phyloP scores from a whole-genome alignment of 2,329 filamentous ascomycete genomes.

The Cladosporium sp. region DNA sequence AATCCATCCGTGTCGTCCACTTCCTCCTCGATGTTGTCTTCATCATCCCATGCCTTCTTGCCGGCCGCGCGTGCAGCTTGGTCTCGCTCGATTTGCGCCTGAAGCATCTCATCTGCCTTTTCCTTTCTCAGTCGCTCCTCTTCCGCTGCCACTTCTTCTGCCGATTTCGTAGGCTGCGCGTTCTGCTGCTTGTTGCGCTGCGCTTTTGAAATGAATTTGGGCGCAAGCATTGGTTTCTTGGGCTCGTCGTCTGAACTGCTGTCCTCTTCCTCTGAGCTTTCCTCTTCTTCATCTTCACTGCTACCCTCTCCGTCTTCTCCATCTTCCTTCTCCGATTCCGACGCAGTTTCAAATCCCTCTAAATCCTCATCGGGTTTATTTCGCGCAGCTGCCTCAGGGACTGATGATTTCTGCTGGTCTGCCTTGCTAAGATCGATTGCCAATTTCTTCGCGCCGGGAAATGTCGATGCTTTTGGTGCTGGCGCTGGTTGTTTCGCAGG shows the following conservation, averaged over 20 bases:
- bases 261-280: slow-evolving; percentile 54
- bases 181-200: slow-evolving; percentile 46
- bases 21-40: slow-evolving; percentile 62
- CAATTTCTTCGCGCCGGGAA: slow-evolving; percentile 40
- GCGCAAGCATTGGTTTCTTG: slow-evolving; percentile 55
- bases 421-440: slow-evolving; percentile 41
- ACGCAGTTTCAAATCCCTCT: slow-evolving; percentile 59
- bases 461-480: slow-evolving; percentile 43
- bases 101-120: slow-evolving; percentile 73
- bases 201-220: slow-evolving; percentile 63
- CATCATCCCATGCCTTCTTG: slow-evolving; percentile 84
- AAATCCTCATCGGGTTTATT: slow-evolving; percentile 30
- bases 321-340: slow-evolving; percentile 35
- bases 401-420: slow-evolving; percentile 24
- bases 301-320: slow-evolving; percentile 36
- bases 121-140: slow-evolving; percentile 60
- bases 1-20: slow-evolving; percentile 86
- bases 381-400: slow-evolving; percentile 25
- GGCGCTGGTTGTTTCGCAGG: slow-evolving; percentile 20
- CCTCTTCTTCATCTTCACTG: slow-evolving; percentile 32
- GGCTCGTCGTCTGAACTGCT: slow-evolving; percentile 57
- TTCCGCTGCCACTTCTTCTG: slow-evolving; percentile 43
- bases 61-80: slow-evolving; percentile 68
- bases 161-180: slow-evolving; percentile 26
- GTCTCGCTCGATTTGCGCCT: slow-evolving; percentile 83